Evolutionary conservation across 345 rosid genomes (phyloP).

Genomic region (Melaleuca quinquenervia): DNA sequence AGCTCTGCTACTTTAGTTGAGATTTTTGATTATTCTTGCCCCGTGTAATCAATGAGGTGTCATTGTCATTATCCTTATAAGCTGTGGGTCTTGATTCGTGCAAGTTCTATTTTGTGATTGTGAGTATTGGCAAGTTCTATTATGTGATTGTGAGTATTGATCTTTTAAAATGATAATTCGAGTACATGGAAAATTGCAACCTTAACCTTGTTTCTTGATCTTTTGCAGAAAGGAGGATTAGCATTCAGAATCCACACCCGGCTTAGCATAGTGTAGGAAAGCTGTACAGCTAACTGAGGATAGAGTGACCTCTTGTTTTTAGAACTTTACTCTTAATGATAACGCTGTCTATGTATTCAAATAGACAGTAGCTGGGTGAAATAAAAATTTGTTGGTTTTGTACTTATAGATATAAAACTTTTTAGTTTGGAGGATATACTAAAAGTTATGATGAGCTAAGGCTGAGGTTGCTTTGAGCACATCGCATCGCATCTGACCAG

Average conservation of each 20-base stretch:
- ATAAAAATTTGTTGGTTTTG: slow-evolving; percentile 24
- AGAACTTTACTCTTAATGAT: not conserved
- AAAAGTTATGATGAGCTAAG: slow-evolving; percentile 9
- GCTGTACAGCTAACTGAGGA: slow-evolving; percentile 66
- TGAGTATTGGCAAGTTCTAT: not conserved
- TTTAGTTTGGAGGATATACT: slow-evolving; percentile 1
- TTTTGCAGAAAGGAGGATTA: slow-evolving; percentile 56
- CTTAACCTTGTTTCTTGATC: not conserved
- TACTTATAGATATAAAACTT: slow-evolving; percentile 34
- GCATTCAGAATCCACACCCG: slow-evolving; percentile 38
- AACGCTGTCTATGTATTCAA: slow-evolving; percentile 5
- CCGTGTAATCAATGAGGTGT: not conserved
- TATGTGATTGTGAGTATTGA: not conserved
- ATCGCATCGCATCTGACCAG: not conserved
- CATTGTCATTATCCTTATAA: not conserved
- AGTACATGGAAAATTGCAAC: not conserved
- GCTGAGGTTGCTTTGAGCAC: slow-evolving; percentile 1
- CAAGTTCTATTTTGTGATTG: not conserved
- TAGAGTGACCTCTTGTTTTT: slow-evolving; percentile 5
- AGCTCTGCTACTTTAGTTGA: not conserved
- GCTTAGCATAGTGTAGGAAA: slow-evolving; percentile 15
- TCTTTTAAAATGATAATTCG: not conserved
- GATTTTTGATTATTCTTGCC: not conserved
- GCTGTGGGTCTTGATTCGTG: not conserved
- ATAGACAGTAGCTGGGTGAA: slow-evolving; percentile 22